phyloP scores from a whole-genome alignment of 768 basidiomycete species.

The Leccinum ochraceum region DNA sequence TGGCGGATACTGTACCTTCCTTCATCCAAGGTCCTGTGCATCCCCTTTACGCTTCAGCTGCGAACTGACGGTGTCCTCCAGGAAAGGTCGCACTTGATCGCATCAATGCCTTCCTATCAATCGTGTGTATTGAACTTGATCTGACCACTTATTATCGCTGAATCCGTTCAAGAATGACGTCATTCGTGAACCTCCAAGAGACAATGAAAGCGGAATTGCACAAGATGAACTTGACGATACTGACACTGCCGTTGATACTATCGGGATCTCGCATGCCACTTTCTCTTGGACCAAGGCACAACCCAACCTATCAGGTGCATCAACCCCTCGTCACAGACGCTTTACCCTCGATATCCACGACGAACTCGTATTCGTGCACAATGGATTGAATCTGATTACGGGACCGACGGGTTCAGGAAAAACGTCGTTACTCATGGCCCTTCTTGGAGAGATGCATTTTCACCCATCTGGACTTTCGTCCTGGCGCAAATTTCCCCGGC shows the following conservation, averaged over 20 bases:
- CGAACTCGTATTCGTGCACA: constrained; percentile 53
- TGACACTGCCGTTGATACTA: background rate
- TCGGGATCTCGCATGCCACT: constrained; percentile 9
- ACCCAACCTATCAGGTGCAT: background rate
- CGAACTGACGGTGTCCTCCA: constrained; percentile 15
- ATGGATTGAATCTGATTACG: constrained; percentile 55
- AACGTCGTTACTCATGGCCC: constrained; percentile 64
- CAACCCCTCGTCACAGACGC: constrained; percentile 29
- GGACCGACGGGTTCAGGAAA: constrained; percentile 64
- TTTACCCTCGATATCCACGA: constrained; percentile 53
- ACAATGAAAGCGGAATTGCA: background rate
- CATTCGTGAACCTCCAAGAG: background rate
- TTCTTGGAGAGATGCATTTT: constrained; percentile 67
- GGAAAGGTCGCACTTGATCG: constrained; percentile 13
- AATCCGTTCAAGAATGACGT: constrained; percentile 5
- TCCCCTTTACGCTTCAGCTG: constrained; percentile 23
- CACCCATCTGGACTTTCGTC: constrained; percentile 50
- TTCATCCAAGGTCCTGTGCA: constrained; percentile 19
- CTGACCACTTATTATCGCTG: background rate
- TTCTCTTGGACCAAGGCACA: constrained; percentile 12
- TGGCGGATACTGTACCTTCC: background rate
- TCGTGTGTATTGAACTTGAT: background rate
- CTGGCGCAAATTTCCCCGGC: constrained; percentile 68
- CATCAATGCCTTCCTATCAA: constrained; percentile 8
- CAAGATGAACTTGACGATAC: background rate